Conservation (phyloP, 805 yeast species). For the Nakazawaea sp. region DNA sequence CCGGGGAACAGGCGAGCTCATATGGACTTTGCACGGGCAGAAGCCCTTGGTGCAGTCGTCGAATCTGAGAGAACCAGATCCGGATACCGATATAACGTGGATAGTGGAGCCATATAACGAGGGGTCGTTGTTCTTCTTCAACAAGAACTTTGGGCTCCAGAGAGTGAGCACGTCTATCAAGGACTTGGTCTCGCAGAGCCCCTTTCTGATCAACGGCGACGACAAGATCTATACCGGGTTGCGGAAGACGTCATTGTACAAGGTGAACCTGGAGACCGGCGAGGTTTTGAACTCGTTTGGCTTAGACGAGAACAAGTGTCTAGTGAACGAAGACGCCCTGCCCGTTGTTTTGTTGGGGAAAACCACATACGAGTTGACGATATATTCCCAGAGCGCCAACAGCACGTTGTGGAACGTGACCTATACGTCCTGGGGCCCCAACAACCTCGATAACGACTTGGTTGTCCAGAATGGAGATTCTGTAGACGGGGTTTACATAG, state of each 20-base stretch:
- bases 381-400: slow-evolving; percentile 62
- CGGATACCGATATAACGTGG: slow-evolving; percentile 47
- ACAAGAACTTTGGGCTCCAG: slow-evolving; percentile 67
- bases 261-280: slow-evolving; percentile 71
- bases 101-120: slow-evolving; percentile 87
- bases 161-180: slow-evolving; percentile 76
- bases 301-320: slow-evolving; percentile 21
- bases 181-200: slow-evolving; percentile 74
- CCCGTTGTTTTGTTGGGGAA: slow-evolving; percentile 55
- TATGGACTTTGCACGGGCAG: slow-evolving; percentile 71
- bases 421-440: slow-evolving; percentile 88
- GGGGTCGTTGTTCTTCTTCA: slow-evolving; percentile 78
- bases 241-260: slow-evolving; percentile 66
- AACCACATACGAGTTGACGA: slow-evolving; percentile 64
- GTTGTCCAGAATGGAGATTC: slow-evolving; percentile 46
- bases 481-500: slow-evolving; percentile 67
- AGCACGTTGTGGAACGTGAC: slow-evolving; percentile 74
- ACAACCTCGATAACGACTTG: slow-evolving; percentile 60
- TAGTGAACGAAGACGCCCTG: slow-evolving; percentile 4
- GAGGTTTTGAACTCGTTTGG: slow-evolving; percentile 68
- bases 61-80: neutral
- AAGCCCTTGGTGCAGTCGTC: slow-evolving; percentile 47
- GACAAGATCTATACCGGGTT: slow-evolving; percentile 88
- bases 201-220: slow-evolving; percentile 68
- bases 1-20: slow-evolving; percentile 62